Conservation (phyloP, 2,329 filamentous ascomycete species). For the Botrytis hyacinthi region DNA sequence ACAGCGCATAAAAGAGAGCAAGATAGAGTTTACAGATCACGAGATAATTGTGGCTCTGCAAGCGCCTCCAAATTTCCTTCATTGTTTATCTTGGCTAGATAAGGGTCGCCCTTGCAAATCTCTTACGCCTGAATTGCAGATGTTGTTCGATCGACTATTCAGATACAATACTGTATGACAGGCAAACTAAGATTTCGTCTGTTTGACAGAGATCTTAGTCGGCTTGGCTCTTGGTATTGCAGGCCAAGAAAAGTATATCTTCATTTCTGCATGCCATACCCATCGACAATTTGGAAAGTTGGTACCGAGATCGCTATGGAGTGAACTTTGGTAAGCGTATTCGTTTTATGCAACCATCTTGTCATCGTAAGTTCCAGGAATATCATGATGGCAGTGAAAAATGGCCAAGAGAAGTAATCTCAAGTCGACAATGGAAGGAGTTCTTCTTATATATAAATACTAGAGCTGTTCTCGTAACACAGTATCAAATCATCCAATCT, state of each 20-base stretch:
- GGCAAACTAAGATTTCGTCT: background rate
- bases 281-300: background rate
- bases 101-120: background rate
- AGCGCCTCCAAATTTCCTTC: background rate
- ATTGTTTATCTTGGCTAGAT: background rate
- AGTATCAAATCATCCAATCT: background rate
- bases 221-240: background rate
- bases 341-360: background rate
- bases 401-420: background rate
- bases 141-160: background rate
- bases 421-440: background rate
- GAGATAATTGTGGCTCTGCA: conserved; percentile 1
- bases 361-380: background rate
- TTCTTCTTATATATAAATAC: background rate
- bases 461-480: background rate
- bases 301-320: background rate
- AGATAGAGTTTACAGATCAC: background rate
- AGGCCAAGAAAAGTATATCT: background rate
- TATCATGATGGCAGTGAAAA: background rate
- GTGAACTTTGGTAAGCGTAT: background rate
- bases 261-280: background rate
- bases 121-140: background rate
- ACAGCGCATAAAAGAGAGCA: background rate
- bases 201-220: background rate
- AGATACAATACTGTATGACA: background rate